Conservation (phyloP, 768 basidiomycete genomes). For the Podaxis sp. region DNA sequence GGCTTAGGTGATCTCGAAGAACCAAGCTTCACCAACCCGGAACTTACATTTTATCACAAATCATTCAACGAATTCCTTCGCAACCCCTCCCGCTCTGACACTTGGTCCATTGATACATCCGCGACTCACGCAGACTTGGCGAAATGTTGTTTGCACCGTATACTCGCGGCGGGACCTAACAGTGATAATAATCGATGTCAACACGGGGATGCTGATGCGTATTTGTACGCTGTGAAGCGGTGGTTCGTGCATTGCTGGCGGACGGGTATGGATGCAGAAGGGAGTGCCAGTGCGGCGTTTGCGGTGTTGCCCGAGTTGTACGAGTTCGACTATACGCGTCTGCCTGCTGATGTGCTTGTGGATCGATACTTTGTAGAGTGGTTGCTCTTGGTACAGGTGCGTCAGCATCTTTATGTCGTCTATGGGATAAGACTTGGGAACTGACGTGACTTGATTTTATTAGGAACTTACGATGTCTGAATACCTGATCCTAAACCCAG, state of each 20-base stretch:
- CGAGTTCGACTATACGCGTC: neutral
- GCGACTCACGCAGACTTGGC: slow-evolving; percentile 1
- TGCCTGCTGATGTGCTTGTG: neutral
- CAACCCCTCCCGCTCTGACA: neutral
- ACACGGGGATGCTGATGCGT: neutral
- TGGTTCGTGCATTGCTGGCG: slow-evolving; percentile 11
- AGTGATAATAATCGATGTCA: neutral
- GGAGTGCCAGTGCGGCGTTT: neutral
- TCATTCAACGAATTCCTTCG: slow-evolving; percentile 6
- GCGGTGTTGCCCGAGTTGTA: slow-evolving; percentile 1
- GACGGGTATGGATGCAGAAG: neutral
- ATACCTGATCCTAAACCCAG: slow-evolving; percentile 3
- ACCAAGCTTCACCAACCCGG: neutral
- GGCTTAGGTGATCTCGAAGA: neutral
- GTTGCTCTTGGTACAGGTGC: neutral
- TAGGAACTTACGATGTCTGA: slow-evolving; percentile 10
- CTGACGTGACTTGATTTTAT: neutral
- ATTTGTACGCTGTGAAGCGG: neutral
- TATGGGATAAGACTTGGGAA: no score
- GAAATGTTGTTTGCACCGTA: neutral
- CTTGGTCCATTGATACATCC: neutral
- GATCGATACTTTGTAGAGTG: slow-evolving; percentile 10
- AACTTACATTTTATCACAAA: slow-evolving; percentile 3
- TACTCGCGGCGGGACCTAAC: neutral
- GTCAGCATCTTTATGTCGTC: neutral